These are phyloP conservation scores for Pythium phragmiticola DNA, from an alignment of 352 stramenopile genomes.

Conservation along the genomic window DNA sequence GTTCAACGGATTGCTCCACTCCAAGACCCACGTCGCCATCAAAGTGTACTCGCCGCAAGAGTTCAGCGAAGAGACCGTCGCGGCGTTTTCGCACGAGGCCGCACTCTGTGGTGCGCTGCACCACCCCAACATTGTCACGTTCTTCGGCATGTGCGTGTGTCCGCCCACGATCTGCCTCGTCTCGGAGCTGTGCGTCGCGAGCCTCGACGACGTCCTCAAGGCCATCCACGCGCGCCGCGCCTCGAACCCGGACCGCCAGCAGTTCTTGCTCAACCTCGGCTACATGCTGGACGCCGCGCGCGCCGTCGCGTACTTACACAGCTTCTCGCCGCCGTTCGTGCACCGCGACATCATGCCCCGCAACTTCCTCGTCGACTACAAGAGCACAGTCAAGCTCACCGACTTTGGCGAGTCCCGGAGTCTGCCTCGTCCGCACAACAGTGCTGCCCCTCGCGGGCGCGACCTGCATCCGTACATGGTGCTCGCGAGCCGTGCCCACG, in stretches of 20 bases:
- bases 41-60: slow-evolving; percentile 74
- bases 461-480: slow-evolving; percentile 24
- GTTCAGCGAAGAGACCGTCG: slow-evolving; percentile 59
- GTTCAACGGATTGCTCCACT: slow-evolving; percentile 59
- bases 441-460: background rate
- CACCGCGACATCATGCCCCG: slow-evolving; percentile 72
- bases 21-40: slow-evolving; percentile 53
- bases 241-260: slow-evolving; percentile 41
- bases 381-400: slow-evolving; percentile 38
- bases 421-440: slow-evolving; percentile 9
- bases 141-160: slow-evolving; percentile 84
- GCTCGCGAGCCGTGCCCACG: slow-evolving; percentile 13
- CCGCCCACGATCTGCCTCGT: slow-evolving; percentile 75
- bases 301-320: slow-evolving; percentile 73
- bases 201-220: slow-evolving; percentile 48
- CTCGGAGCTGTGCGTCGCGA: slow-evolving; percentile 72
- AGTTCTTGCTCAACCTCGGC: slow-evolving; percentile 55
- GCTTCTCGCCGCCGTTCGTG: slow-evolving; percentile 67
- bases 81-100: slow-evolving; percentile 81
- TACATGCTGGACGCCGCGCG: slow-evolving; percentile 68
- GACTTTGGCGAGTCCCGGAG: slow-evolving; percentile 40
- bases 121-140: slow-evolving; percentile 81
- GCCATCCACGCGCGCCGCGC: slow-evolving; percentile 33
- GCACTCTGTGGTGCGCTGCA: slow-evolving; percentile 66
- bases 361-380: slow-evolving; percentile 76